Evolutionary conservation across 2,329 filamentous ascomycete species (phyloP).

Genomic region (Botrytis pseudocinerea): DNA sequence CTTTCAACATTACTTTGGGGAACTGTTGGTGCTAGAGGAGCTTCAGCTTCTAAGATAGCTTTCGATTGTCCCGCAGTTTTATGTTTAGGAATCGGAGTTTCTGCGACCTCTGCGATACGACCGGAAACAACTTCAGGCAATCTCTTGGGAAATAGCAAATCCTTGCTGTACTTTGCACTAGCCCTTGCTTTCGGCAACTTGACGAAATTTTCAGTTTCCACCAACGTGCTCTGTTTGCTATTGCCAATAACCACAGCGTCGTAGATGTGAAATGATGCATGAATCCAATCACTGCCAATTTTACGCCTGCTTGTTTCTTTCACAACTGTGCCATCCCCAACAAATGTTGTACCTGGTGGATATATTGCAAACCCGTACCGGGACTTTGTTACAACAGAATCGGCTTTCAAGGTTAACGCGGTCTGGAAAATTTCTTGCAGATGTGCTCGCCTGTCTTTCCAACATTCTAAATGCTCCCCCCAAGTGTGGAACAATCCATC

Average conservation of each 20-base stretch:
- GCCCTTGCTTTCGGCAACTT: neutral
- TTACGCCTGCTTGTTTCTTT: neutral
- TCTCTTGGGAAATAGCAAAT: constrained; percentile 8
- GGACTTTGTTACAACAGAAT: constrained; percentile 22
- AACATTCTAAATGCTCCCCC: constrained; percentile 15
- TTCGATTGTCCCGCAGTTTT: neutral
- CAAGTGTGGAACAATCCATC: constrained; percentile 22
- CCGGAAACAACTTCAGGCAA: neutral
- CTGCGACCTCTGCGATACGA: neutral
- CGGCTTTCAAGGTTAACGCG: constrained; percentile 26
- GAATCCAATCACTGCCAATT: constrained; percentile 8
- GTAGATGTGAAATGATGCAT: constrained; percentile 22
- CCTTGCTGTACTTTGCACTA: constrained; percentile 11
- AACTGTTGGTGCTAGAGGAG: no score
- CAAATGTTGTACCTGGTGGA: constrained; percentile 7
- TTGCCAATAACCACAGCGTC: neutral
- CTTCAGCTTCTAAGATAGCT: no score
- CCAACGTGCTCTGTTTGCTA: neutral
- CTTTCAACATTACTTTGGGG: neutral
- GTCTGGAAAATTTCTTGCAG: constrained; percentile 27
- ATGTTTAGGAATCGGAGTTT: neutral
- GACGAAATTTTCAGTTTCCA: constrained; percentile 11
- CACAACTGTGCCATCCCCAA: no score
- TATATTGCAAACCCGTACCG: constrained; percentile 28
- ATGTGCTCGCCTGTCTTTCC: constrained; percentile 23